A percentile compares a stretch with the other conserved stretches of the same genome.
These are phyloP conservation scores for Adansonia grandidieri DNA, from an alignment of 441 rosid species.

Conservation along the genomic window DNA sequence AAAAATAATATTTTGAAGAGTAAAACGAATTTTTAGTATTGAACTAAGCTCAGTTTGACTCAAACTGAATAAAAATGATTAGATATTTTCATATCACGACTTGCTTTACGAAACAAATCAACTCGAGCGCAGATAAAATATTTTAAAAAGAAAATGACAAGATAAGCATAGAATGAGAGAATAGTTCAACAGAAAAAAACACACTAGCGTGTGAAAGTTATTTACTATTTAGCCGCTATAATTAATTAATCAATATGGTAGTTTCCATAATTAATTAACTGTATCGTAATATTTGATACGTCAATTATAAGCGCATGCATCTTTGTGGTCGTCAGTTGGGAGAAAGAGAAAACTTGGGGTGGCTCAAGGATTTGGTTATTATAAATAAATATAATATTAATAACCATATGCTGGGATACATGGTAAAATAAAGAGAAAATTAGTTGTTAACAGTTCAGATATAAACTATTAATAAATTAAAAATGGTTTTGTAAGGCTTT, in stretches of 20 bases:
- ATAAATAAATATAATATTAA: background rate
- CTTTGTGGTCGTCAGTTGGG: constrained; percentile 11
- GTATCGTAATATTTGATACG: background rate
- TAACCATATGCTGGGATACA: background rate
- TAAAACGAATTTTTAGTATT: too few relatives aligned
- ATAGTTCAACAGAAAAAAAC: background rate
- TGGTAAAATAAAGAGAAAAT: background rate
- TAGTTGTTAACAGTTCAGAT: background rate
- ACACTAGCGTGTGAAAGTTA: background rate
- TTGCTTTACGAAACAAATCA: too few relatives aligned
- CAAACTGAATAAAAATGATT: too few relatives aligned
- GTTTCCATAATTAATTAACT: background rate
- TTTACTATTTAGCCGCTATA: background rate
- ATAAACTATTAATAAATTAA: too few relatives aligned
- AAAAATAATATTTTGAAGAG: too few relatives aligned
- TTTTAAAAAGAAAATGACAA: background rate
- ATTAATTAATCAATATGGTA: background rate
- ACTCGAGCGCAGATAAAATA: background rate
- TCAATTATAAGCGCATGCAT: background rate
- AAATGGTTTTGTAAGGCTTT: too few relatives aligned
- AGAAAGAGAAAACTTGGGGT: constrained; percentile 8
- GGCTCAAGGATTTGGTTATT: background rate
- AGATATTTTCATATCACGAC: too few relatives aligned
- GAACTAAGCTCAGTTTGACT: too few relatives aligned
- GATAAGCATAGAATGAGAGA: background rate